Base-by-base conservation (phyloP, 345 rosid species). In the Acer yangbiense region DNA sequence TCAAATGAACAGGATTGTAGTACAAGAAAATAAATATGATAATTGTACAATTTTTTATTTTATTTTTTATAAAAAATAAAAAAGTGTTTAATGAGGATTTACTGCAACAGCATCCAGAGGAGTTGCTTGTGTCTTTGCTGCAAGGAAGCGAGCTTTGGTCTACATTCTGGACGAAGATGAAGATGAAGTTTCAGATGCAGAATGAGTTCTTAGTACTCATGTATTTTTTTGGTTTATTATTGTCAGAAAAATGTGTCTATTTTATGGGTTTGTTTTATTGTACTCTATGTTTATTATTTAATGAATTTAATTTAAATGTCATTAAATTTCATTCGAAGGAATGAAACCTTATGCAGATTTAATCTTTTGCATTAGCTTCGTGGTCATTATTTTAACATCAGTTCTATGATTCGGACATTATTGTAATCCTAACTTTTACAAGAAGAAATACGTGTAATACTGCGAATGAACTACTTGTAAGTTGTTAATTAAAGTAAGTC, bases 141-240 rank as follows among this genome's bases (percentile, higher is more conserved):
- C 89, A 20, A 88, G 88, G 83, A 93, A 89, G 84, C 89, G 89
- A 5, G 94, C 96, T 13, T 74, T 89, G 81, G 93, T 90, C 50
- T 87, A 90, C 76, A 90, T 87, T 69, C 73, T 92, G 73, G 92
- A 92, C 21, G 93, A 93, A 86, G 94, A 94, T 64, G 95, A 94
- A 82, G 93, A 90, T 65, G 90, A 88, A 77, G 82, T 82, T 83
- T 81, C 85, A 1, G 90, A 87, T n/a, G 74, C 68, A 14, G 87
- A 85, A 58, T 87, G 74, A 83, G 25, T 23, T 23, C 25, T 23
- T 23, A 23, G 25, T 23, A 14, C 2, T 9, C 1, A 25, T 20
- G 1, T 43, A 4, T 3, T 64, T 35, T 35, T 64, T 48, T 0
- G 14, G 57, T 64, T 65, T 18, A 60, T 69, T 29, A 17, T 20